Evolutionary conservation across 257 asterid species (phyloP).

Genomic region (Solanum medicagineum): DNA sequence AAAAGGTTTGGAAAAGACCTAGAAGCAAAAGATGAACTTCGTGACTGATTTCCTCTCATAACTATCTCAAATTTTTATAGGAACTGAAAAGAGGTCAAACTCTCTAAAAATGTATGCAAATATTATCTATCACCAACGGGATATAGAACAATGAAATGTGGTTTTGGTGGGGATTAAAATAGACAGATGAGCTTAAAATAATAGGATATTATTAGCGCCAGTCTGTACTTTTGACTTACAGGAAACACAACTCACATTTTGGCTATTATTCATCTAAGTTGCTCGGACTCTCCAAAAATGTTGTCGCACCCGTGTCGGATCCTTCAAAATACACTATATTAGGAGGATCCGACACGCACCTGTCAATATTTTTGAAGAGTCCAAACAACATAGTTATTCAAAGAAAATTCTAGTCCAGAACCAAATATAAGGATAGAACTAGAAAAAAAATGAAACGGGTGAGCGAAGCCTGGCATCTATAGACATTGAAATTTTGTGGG

Average conservation of each 20-base stretch:
- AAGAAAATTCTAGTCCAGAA: not conserved
- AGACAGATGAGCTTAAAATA: not conserved
- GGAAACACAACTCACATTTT: not conserved
- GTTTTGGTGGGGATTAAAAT: not conserved
- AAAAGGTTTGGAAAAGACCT: not conserved
- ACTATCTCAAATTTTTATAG: not conserved
- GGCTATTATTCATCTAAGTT: not conserved
- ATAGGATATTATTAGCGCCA: not conserved
- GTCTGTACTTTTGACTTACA: not conserved
- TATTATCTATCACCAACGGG: not conserved
- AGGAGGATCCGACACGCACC: too few relatives aligned
- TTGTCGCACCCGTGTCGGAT: too few relatives aligned
- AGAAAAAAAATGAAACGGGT: not conserved
- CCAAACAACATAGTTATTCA: not conserved
- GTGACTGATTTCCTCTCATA: not conserved
- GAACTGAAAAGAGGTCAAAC: not conserved
- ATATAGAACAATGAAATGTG: not conserved
- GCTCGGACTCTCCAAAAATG: too few relatives aligned
- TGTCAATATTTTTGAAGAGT: too few relatives aligned
- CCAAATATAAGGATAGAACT: not conserved
- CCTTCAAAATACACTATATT: too few relatives aligned
- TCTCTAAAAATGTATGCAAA: not conserved
- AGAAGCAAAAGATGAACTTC: not conserved
- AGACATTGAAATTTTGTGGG: too few relatives aligned
- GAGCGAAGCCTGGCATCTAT: not conserved